Percentiles rank a stretch among this genome's conserved stretches.
Conservation (phyloP, 257 asterid genomes). For the Perilla frutescens region DNA sequence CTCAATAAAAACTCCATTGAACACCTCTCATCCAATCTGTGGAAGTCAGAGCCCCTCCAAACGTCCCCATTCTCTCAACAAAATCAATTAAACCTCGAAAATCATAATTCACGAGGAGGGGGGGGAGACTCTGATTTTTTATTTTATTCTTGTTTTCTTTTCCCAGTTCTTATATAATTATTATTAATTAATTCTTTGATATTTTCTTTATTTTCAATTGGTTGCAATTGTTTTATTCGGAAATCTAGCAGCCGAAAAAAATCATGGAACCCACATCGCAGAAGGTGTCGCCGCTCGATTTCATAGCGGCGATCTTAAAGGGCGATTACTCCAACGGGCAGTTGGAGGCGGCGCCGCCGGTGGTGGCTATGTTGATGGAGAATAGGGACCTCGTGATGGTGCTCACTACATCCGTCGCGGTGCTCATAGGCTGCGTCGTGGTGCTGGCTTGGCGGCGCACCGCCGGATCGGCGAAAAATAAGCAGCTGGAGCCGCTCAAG, state of each 20-base stretch:
- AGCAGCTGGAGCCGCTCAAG: conserved; percentile 51
- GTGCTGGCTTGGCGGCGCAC: conserved; percentile 72
- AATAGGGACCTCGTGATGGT: conserved; percentile 73
- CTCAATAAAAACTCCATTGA: conserved; percentile 32
- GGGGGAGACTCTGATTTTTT: conserved; percentile 30
- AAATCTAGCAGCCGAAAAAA: conserved; percentile 24
- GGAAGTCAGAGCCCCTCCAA: conserved; percentile 41
- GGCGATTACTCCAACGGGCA: conserved; percentile 58
- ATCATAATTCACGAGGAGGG: conserved; percentile 12
- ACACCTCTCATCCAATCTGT: conserved; percentile 24
- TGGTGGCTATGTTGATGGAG: conserved; percentile 63
- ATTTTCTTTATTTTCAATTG: conserved; percentile 11
- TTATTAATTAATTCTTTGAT: conserved; percentile 10
- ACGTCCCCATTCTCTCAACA: conserved; percentile 35
- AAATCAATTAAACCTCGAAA: conserved; percentile 18
- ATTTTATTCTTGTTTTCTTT: not conserved
- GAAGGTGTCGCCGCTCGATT: conserved; percentile 71
- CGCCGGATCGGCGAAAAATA: conserved; percentile 56
- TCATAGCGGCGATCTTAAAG: conserved; percentile 69
- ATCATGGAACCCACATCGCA: conserved; percentile 59
- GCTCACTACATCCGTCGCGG: conserved; percentile 78
- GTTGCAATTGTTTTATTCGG: conserved; percentile 17
- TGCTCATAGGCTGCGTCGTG: conserved; percentile 76
- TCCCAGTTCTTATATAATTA: not conserved
- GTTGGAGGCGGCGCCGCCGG: conserved; percentile 46